These are phyloP conservation scores for Nicotiana undulata DNA, from an alignment of 257 asterid species.

Conservation along the genomic window DNA sequence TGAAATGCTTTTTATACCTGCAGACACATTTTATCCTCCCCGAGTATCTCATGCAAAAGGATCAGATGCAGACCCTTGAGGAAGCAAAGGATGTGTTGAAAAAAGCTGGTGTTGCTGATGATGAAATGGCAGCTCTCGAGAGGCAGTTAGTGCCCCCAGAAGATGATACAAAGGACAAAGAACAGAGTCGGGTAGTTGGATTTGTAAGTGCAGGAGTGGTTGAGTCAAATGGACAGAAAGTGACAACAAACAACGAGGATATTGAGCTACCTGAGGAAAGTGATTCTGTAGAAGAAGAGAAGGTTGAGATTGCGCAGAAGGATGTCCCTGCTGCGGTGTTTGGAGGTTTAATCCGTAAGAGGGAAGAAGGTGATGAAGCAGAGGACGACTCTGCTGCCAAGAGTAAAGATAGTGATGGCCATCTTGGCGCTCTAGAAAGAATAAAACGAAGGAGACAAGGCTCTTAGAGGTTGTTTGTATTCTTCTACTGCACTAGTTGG, in stretches of 20 bases:
- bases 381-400: conserved; percentile 20
- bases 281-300: conserved; percentile 74
- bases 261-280: conserved; percentile 88
- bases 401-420: conserved; percentile 28
- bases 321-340: conserved; percentile 82
- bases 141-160: conserved; percentile 52
- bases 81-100: conserved; percentile 85
- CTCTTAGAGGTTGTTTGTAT: background rate
- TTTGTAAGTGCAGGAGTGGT: conserved; percentile 88
- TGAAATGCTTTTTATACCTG: conserved; percentile 12
- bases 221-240: conserved; percentile 33
- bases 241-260: conserved; percentile 52
- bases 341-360: conserved; percentile 77
- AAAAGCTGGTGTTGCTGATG: conserved; percentile 76
- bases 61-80: conserved; percentile 81
- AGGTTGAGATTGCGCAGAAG: conserved; percentile 74
- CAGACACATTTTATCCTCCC: conserved; percentile 87
- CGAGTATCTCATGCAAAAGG: conserved; percentile 83
- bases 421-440: conserved; percentile 72
- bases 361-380: conserved; percentile 38
- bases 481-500: background rate
- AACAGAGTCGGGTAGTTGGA: conserved; percentile 45
- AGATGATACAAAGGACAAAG: conserved; percentile 32
- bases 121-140: conserved; percentile 89
- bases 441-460: conserved; percentile 62